phyloP scores from a whole-genome alignment of 257 asterid genomes.

The Solanum pimpinellifolium region DNA sequence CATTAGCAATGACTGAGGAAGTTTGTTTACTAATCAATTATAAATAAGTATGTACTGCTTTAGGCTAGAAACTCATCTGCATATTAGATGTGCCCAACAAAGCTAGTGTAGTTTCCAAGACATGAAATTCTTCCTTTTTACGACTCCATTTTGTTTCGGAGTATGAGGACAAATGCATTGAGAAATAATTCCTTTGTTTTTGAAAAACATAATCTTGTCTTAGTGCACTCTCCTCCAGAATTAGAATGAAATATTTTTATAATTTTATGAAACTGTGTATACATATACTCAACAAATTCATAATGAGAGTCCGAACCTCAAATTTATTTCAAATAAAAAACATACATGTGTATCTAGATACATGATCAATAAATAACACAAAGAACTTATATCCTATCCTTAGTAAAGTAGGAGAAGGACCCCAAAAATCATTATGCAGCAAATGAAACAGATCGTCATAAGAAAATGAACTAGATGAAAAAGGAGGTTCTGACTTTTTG shows the following conservation, averaged over 20 bases:
- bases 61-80: neutral
- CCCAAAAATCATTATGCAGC: neutral
- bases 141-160: neutral
- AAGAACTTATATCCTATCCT: neutral
- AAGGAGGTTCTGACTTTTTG: neutral
- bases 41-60: neutral
- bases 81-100: neutral
- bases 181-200: too few relatives aligned
- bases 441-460: neutral
- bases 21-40: neutral
- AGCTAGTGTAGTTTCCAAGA: neutral
- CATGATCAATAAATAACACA: neutral
- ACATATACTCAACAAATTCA: neutral
- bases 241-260: too few relatives aligned
- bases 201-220: neutral
- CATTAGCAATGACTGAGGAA: neutral
- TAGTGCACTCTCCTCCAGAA: neutral
- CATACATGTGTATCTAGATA: neutral
- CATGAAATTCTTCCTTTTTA: neutral
- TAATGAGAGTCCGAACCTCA: neutral
- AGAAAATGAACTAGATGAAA: neutral
- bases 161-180: neutral
- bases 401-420: neutral
- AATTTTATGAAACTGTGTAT: neutral
- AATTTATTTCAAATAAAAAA: too few relatives aligned